Evolutionary conservation across 192 early-diverging fungal genomes (phyloP).

Genomic region (Backusella psychrophila): DNA sequence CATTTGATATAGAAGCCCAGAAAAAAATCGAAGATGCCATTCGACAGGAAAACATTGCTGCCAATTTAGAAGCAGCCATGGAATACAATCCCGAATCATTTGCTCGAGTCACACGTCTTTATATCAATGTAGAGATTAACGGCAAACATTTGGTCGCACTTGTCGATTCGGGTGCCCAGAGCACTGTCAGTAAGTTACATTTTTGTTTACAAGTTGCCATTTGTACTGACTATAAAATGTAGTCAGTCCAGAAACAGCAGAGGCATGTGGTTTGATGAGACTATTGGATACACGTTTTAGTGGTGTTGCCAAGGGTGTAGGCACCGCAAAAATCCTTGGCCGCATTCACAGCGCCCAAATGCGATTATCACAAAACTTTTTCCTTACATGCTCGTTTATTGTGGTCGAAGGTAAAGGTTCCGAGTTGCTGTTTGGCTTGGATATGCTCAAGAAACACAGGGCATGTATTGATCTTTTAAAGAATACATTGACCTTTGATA

Average conservation of each 20-base stretch:
- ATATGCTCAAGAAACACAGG: conserved; percentile 90
- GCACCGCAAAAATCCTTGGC: conserved; percentile 96
- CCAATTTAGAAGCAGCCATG: conserved; percentile 84
- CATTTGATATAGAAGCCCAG: conserved; percentile 91
- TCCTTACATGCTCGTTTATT: conserved; percentile 85
- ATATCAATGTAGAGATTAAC: conserved; percentile 89
- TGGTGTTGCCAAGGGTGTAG: conserved; percentile 92
- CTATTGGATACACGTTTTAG: conserved; percentile 85
- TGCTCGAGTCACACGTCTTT: conserved; percentile 87
- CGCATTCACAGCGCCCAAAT: conserved; percentile 88
- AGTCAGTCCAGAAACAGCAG: conserved; percentile 65
- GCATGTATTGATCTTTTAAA: conserved; percentile 89
- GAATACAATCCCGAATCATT: conserved; percentile 96
- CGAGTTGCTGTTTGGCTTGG: conserved; percentile 91
- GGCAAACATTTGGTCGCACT: conserved; percentile 86
- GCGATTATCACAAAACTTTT: conserved; percentile 71
- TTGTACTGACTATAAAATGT: no score
- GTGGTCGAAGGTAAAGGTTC: conserved; percentile 93
- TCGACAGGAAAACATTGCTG: conserved; percentile 74
- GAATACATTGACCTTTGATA: conserved; percentile 79
- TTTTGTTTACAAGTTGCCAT: no score
- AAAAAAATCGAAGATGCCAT: conserved; percentile 90
- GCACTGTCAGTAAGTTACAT: conserved; percentile 71
- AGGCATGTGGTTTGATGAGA: conserved; percentile 83
- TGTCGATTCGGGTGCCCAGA: conserved; percentile 97